phyloP scores from a whole-genome alignment of 1,139 yeast genomes.

The Yamadazyma conglobata region DNA sequence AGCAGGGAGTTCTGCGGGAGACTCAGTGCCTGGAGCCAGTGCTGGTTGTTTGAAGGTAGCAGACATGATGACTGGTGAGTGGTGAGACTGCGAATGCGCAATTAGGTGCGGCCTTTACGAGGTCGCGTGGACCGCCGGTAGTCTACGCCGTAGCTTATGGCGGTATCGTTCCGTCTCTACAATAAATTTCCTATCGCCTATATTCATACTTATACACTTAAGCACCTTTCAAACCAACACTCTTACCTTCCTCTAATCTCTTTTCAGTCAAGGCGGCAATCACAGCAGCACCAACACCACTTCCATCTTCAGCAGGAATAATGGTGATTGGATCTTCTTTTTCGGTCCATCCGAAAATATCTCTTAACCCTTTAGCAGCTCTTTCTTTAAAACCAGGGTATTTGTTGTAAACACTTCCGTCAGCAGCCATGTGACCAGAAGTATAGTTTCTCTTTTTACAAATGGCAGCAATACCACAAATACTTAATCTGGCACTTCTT shows the following conservation, averaged over 20 bases:
- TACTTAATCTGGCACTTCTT: slow-evolving; percentile 87
- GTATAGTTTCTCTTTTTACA: slow-evolving; percentile 80
- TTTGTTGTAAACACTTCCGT: slow-evolving; percentile 91
- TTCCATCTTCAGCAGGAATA: slow-evolving; percentile 95
- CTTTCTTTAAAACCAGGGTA: slow-evolving; percentile 90
- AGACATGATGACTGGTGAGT: too few relatives aligned
- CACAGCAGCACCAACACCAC: slow-evolving; percentile 97
- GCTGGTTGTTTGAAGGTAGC: too few relatives aligned
- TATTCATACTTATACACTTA: too few relatives aligned
- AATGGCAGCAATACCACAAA: slow-evolving; percentile 95
- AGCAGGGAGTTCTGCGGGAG: too few relatives aligned
- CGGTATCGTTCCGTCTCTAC: too few relatives aligned
- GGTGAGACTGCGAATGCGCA: too few relatives aligned
- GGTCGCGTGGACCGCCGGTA: too few relatives aligned
- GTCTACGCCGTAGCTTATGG: too few relatives aligned
- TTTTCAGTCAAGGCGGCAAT: slow-evolving; percentile 90
- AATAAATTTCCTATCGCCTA: too few relatives aligned
- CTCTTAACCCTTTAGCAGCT: slow-evolving; percentile 86
- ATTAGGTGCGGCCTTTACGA: too few relatives aligned
- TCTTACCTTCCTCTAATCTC: slow-evolving; percentile 66
- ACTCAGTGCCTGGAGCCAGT: too few relatives aligned
- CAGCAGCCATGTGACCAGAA: slow-evolving; percentile 90
- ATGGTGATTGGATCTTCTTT: slow-evolving; percentile 71
- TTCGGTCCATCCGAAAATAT: slow-evolving; percentile 78
- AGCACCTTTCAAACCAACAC: too few relatives aligned